Percentiles rank a stretch among this genome's conserved stretches.
Evolutionary conservation across 1,284 basidiomycete species (phyloP).

Genomic region (Caloboletus firmus): DNA sequence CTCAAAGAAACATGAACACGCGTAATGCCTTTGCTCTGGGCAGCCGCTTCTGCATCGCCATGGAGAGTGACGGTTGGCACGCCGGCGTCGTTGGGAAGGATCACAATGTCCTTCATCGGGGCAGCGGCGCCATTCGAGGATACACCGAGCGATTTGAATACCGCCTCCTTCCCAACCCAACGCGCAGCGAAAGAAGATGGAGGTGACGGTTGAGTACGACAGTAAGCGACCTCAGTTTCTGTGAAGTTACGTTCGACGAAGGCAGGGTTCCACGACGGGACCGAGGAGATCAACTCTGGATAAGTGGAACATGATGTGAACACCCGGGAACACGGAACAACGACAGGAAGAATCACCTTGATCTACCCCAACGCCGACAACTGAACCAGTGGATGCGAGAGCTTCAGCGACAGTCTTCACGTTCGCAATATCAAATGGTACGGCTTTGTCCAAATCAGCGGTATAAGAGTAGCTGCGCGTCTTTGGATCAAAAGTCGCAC

Average conservation of each 20-base stretch:
- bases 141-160: slow-evolving; percentile 96
- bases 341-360: slow-evolving; percentile 53
- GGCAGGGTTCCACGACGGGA: slow-evolving; percentile 87
- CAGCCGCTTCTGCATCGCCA: slow-evolving; percentile 81
- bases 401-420: slow-evolving; percentile 61
- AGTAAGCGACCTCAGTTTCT: slow-evolving; percentile 84
- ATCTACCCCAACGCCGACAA: slow-evolving; percentile 81
- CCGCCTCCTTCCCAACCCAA: slow-evolving; percentile 97
- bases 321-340: slow-evolving; percentile 2
- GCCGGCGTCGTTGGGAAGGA: slow-evolving; percentile 71
- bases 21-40: slow-evolving; percentile 71
- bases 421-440: slow-evolving; percentile 64
- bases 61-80: slow-evolving; percentile 76
- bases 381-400: slow-evolving; percentile 45
- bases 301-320: slow-evolving; percentile 16
- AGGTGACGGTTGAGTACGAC: slow-evolving; percentile 83
- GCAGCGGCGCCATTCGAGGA: slow-evolving; percentile 90
- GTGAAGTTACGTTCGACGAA: slow-evolving; percentile 96
- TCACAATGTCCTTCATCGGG: slow-evolving; percentile 95
- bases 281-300: slow-evolving; percentile 86
- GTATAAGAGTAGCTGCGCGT: slow-evolving; percentile 82
- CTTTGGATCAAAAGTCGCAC: slow-evolving; percentile 81
- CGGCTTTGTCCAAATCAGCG: slow-evolving; percentile 56
- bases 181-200: slow-evolving; percentile 92
- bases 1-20: slow-evolving; percentile 85